Conservation (phyloP, 2,329 filamentous ascomycete species). For the Penicillium sp. region DNA sequence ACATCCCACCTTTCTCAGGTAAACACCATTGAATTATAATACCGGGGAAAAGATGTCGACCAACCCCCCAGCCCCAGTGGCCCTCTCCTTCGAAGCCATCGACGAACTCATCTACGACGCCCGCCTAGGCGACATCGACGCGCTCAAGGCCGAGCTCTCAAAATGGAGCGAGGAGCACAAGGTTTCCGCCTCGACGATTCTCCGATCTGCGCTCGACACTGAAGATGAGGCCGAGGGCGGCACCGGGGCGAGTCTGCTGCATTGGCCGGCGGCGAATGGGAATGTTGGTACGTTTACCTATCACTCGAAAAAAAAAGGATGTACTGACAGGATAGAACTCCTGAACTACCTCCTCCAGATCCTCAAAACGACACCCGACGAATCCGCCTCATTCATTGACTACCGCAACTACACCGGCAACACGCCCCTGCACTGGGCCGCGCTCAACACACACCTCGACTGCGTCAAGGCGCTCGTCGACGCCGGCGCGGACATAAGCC, state of each 20-base stretch:
- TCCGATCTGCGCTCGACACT: conserved; percentile 67
- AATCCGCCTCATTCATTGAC: conserved; percentile 34
- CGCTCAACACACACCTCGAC: conserved; percentile 79
- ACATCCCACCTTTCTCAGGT: no score
- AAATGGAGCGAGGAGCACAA: conserved; percentile 60
- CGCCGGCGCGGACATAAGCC: conserved; percentile 69
- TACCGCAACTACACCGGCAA: conserved; percentile 76
- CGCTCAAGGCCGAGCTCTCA: conserved; percentile 59
- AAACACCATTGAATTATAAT: no score
- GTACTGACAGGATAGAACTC: conserved; percentile 35
- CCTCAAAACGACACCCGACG: conserved; percentile 14
- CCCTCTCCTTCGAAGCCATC: conserved; percentile 70
- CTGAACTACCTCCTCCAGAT: conserved; percentile 45
- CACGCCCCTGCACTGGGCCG: conserved; percentile 90
- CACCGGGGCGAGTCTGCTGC: conserved; percentile 54
- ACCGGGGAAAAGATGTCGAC: not conserved
- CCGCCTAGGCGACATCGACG: conserved; percentile 69
- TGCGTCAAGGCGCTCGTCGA: conserved; percentile 74
- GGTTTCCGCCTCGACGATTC: conserved; percentile 58
- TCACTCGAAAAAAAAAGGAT: not conserved
- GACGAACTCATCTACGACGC: conserved; percentile 90
- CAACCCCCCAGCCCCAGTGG: conserved; percentile 19
- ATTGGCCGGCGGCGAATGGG: conserved; percentile 92
- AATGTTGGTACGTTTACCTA: conserved; percentile 60
- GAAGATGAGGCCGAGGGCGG: conserved; percentile 68